phyloP scores from a whole-genome alignment of 176 grass and related monocot species.

The bread wheat (Triticum aestivum) region IWGSC_CS_RefSeq_v2.1 NC_057810.1:51181059-51181558 shows the following conservation, averaged over 20 bases:
- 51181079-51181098: background rate
- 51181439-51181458: slow-evolving; percentile 5
- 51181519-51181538: background rate
- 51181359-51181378: background rate
- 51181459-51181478: background rate
- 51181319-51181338: background rate
- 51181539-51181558: background rate
- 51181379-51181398: background rate
- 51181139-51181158: background rate
- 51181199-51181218: background rate
- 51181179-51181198: background rate
- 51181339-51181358: slow-evolving; percentile 10
- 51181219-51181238: background rate
- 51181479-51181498: slow-evolving; percentile 1
- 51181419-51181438: slow-evolving; percentile 5
- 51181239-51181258: background rate
- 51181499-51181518: background rate
- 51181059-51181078: slow-evolving; percentile 5
- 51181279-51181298: slow-evolving; percentile 9
- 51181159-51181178: background rate
- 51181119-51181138: background rate
- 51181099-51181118: background rate
- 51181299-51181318: background rate
- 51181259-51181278: background rate
- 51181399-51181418: background rate